Conservation (phyloP, 257 asterid genomes). For the Lavandula angustifolia region DNA sequence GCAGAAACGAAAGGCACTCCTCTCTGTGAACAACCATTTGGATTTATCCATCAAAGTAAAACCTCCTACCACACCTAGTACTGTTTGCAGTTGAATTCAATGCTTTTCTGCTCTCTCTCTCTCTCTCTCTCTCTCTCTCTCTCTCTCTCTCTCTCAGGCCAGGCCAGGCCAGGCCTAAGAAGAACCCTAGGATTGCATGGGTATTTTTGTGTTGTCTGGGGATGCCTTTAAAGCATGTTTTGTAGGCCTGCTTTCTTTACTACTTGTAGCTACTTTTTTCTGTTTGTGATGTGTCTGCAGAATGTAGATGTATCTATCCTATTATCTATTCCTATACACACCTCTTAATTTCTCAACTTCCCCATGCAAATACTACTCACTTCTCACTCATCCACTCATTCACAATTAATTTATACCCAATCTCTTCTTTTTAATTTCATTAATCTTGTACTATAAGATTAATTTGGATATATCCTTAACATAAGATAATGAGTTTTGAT, state of each 20-base stretch:
- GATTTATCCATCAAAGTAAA: conserved; percentile 34
- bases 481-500: too few relatives aligned
- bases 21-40: conserved; percentile 27
- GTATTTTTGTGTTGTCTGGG: conserved; percentile 43
- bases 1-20: conserved; percentile 37
- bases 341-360: too few relatives aligned
- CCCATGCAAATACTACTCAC: background rate
- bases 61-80: conserved; percentile 37
- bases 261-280: conserved; percentile 32
- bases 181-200: conserved; percentile 45
- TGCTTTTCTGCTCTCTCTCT: conserved; percentile 32
- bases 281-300: conserved; percentile 21
- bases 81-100: conserved; percentile 44
- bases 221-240: conserved; percentile 37
- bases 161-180: conserved; percentile 33
- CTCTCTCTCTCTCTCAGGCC: too few relatives aligned
- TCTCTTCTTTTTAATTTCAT: too few relatives aligned
- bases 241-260: conserved; percentile 36
- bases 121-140: background rate
- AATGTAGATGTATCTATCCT: too few relatives aligned
- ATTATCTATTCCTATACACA: too few relatives aligned
- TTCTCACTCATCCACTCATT: background rate
- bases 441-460: too few relatives aligned
- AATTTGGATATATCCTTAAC: too few relatives aligned
- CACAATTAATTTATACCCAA: too few relatives aligned